Evolutionary conservation across 495 filamentous ascomycete genomes (phyloP), one percentile per base, ranked within the genome.

Genomic region (Apiosordaria backusii): DNA sequence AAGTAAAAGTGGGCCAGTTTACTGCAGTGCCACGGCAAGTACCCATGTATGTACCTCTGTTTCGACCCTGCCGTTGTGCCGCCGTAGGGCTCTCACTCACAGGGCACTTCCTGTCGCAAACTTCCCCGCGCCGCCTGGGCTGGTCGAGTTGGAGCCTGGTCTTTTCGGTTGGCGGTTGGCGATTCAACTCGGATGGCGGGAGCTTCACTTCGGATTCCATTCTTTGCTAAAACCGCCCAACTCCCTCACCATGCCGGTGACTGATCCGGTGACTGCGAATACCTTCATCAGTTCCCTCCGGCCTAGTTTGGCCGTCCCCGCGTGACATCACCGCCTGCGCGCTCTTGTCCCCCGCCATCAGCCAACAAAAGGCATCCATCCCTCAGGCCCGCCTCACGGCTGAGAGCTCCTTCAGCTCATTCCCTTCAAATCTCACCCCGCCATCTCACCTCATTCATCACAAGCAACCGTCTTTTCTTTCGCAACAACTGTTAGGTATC

Each of bases 281-380:
- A 61, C 24, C 59, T 61, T 61, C 59, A 61, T 61, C 59, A 59
- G 22, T 25, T 59, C 26, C 24, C 57, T 25, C 57, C 23, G 4
- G 22, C 57, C 57, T 26, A 9, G 24, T 23, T 13, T 18, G 16
- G 35, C 35, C 35, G 35, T 45, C 35, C 24, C 57, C 57, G 23
- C 57, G 57, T 59, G 57, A 59, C 26, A 59, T 59, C 21, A 59
- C 57, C 22, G 57, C 16, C 57, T 24, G 23, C 53, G 9, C 24
- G 24, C 57, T 23, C 57, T 7, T 10, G 23, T 24, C 57, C 23
- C 35, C 35, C 35, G 35, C 35, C 35, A 13, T 45, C 35, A 45
- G 35, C 35, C 35, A 45, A 45, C 35, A 45, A 45, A 45, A 45
- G 35, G 35, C 35, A 45, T 45, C 35, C 35, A 45, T 9, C 13